These are phyloP conservation scores for Apophysomyces trapeziformis DNA, from an alignment of 371 early-diverging fungal genomes.

Conservation along the genomic window DNA sequence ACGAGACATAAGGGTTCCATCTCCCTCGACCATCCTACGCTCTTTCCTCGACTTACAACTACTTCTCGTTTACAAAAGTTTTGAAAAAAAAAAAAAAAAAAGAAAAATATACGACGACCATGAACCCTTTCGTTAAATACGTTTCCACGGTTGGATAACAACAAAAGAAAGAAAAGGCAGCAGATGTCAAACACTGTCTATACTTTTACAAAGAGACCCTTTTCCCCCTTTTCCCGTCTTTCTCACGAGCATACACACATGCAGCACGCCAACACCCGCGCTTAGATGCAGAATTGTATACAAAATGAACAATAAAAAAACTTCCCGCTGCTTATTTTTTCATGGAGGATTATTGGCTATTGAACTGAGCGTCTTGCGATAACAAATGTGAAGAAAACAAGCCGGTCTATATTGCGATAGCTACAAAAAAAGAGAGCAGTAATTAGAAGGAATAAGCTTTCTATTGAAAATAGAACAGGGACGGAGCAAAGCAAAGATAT, in stretches of 20 bases:
- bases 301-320: slow-evolving; percentile 8
- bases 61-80: slow-evolving; percentile 2
- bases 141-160: background rate
- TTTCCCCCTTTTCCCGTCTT: slow-evolving; percentile 6
- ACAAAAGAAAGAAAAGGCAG: background rate
- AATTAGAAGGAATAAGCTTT: too few species aligned
- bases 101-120: too few species aligned
- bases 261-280: background rate
- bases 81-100: background rate
- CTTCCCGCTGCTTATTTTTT: background rate
- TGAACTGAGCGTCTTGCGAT: background rate
- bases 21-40: slow-evolving; percentile 1
- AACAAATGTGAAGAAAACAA: background rate
- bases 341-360: background rate
- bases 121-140: slow-evolving; percentile 1
- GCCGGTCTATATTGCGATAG: slow-evolving; percentile 2
- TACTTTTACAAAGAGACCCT: background rate
- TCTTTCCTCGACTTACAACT: slow-evolving; percentile 1
- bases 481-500: too few species aligned
- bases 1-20: background rate
- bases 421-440: too few species aligned
- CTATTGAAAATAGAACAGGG: too few species aligned
- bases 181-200: too few species aligned
- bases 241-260: background rate
- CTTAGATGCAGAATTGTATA: background rate